Evolutionary conservation across 805 yeast species (phyloP).

Genomic region (Monosporozyma aerobia): DNA sequence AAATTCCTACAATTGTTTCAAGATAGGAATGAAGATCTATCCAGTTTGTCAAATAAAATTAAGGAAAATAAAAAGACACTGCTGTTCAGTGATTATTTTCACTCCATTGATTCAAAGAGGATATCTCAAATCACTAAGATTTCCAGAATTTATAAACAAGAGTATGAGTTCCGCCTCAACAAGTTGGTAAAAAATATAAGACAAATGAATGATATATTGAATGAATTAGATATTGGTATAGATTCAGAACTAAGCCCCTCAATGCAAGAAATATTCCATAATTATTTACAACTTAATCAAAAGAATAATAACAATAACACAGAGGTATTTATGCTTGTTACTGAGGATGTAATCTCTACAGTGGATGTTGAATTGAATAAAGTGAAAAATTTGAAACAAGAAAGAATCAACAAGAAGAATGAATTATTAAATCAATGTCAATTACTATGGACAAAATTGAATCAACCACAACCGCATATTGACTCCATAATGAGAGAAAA

Average conservation of each 20-base stretch:
- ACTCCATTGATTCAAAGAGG: conserved; percentile 12
- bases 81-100: conserved; percentile 14
- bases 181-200: conserved; percentile 8
- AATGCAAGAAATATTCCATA: neutral
- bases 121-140: conserved; percentile 10
- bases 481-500: conserved; percentile 36
- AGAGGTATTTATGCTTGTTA: neutral
- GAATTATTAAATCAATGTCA: conserved; percentile 34
- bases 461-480: conserved; percentile 36
- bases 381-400: conserved; percentile 19
- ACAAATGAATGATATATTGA: conserved; percentile 12
- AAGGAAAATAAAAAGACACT: conserved; percentile 17
- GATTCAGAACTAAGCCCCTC: neutral
- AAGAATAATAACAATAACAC: neutral
- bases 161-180: conserved; percentile 10
- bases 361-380: conserved; percentile 9
- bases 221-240: conserved; percentile 11
- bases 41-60: conserved; percentile 8
- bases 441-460: conserved; percentile 48
- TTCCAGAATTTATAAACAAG: conserved; percentile 11
- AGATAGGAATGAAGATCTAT: neutral
- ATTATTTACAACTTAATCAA: neutral
- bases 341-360: neutral
- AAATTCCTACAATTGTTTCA: neutral
- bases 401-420: conserved; percentile 32